Conservation (phyloP, 2,329 filamentous ascomycete genomes). For the Alternaria postmessia region DNA sequence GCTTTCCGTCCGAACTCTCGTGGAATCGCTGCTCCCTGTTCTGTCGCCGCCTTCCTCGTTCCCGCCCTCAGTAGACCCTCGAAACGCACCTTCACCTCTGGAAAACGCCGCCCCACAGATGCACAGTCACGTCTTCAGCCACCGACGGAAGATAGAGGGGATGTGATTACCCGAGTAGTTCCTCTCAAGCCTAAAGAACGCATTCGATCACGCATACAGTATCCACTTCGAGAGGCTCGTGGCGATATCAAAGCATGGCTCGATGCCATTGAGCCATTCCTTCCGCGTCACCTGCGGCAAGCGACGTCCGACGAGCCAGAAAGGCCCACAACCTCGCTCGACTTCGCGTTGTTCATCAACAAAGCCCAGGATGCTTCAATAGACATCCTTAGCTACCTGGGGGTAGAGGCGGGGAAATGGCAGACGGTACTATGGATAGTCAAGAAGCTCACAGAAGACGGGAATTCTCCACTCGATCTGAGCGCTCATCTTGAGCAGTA, state of each 20-base stretch:
- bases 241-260: conserved; percentile 46
- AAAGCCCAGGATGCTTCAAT: conserved; percentile 40
- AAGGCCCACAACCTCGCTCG: conserved; percentile 32
- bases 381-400: conserved; percentile 54
- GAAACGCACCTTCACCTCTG: conserved; percentile 39
- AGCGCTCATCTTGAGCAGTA: conserved; percentile 25
- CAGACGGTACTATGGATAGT: conserved; percentile 56
- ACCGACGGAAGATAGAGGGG: conserved; percentile 1
- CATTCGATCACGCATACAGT: conserved; percentile 27
- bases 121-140: conserved; percentile 5
- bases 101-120: conserved; percentile 24
- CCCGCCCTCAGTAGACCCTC: conserved; percentile 37
- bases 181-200: conserved; percentile 21
- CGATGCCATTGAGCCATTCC: conserved; percentile 45
- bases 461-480: conserved; percentile 18
- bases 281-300: conserved; percentile 47
- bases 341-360: conserved; percentile 38
- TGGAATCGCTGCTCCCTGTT: conserved; percentile 29
- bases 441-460: conserved; percentile 52
- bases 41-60: conserved; percentile 46
- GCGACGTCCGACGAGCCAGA: conserved; percentile 14
- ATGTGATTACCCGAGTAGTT: neutral
- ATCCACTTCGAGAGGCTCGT: conserved; percentile 31
- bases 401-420: conserved; percentile 53
- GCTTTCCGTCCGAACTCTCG: conserved; percentile 42